These are phyloP conservation scores for Lentinula boryana DNA, from an alignment of 768 basidiomycete genomes.

Conservation along the genomic window DNA sequence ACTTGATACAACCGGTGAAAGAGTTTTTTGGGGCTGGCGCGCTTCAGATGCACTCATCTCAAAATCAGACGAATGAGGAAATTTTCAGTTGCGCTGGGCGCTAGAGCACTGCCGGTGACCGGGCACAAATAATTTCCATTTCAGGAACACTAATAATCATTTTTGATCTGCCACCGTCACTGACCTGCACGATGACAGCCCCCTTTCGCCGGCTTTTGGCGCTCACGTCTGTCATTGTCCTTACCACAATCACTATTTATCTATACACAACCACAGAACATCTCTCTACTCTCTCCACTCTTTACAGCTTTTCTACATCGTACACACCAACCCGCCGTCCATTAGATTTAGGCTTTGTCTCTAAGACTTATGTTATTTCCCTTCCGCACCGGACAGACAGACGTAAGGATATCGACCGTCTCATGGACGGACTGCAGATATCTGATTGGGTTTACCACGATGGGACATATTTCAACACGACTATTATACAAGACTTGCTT, in stretches of 20 bases:
- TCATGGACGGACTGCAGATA: neutral
- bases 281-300: neutral
- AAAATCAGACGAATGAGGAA: too few species aligned
- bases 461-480: neutral
- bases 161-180: neutral
- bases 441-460: conserved; percentile 5
- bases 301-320: neutral
- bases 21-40: too few species aligned
- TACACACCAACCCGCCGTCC: neutral
- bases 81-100: too few species aligned
- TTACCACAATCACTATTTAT: neutral
- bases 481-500: neutral
- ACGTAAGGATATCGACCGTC: neutral
- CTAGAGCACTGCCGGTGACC: too few species aligned
- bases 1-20: too few species aligned
- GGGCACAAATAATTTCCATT: too few species aligned
- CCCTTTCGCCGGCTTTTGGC: neutral
- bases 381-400: conserved; percentile 3
- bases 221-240: neutral
- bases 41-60: too few species aligned
- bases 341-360: conserved; percentile 1
- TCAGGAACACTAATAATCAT: too few species aligned
- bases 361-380: conserved; percentile 4
- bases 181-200: neutral
- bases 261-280: neutral